Conservation (phyloP, 1,139 yeast species). For the Scheffersomyces lignicola region DNA sequence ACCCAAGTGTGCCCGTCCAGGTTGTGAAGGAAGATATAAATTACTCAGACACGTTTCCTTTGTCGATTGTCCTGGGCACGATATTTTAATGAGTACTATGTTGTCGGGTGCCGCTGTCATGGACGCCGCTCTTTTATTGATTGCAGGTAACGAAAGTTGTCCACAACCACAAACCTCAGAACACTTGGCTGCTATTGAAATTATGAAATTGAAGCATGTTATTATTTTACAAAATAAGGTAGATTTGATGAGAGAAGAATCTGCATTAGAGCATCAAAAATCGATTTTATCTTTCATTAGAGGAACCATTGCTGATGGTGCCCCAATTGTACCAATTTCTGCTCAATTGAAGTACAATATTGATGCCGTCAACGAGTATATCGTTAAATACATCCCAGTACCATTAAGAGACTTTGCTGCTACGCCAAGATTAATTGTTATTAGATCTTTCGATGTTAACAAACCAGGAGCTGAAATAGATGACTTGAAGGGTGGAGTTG, state of each 20-base stretch:
- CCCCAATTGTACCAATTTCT: conserved; percentile 97
- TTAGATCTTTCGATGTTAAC: conserved; percentile 97
- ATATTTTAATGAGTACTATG: conserved; percentile 99
- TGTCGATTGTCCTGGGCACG: conserved; percentile 99
- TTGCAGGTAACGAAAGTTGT: conserved; percentile 98
- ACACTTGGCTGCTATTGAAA: conserved; percentile 98
- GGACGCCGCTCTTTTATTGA: conserved; percentile 96
- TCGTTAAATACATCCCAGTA: conserved; percentile 93
- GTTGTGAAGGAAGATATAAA: conserved; percentile 81
- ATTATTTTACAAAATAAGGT: conserved; percentile 97
- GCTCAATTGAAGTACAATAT: conserved; percentile 98
- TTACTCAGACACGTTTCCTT: conserved; percentile 95
- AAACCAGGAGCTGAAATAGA: conserved; percentile 98
- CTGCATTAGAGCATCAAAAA: conserved; percentile 93
- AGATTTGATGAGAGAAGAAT: conserved; percentile 96
- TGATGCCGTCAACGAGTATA: conserved; percentile 96
- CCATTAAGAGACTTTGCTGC: conserved; percentile 95
- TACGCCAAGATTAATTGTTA: conserved; percentile 92
- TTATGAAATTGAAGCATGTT: conserved; percentile 97
- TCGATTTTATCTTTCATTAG: conserved; percentile 88
- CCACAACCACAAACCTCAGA: conserved; percentile 99
- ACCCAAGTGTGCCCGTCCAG: conserved; percentile 87
- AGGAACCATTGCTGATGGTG: conserved; percentile 98
- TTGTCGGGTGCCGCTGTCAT: conserved; percentile 99
- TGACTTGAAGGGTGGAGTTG: conserved; percentile 99